Base-by-base conservation (phyloP, 257 asterid genomes). In the Verbena officinalis region DNA sequence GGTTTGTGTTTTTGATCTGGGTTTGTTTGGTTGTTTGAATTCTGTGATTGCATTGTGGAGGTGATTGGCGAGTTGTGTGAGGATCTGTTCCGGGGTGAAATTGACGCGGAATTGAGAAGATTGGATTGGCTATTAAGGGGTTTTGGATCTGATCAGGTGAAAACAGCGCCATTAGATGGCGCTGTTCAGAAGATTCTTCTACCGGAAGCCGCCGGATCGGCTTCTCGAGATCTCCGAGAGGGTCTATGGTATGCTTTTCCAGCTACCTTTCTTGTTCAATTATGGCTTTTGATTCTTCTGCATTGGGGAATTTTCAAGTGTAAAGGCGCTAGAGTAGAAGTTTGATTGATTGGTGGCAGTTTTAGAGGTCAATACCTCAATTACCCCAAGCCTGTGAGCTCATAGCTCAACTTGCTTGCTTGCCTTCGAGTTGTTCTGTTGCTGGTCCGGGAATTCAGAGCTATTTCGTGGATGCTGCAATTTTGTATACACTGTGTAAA, bases 161-260 rank as follows among this genome's bases (percentile, higher is more conserved):
- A 71, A 84, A 89, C 98, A 85, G 98, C 97, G 97, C 98, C 97
- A 82, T 75, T 78, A 63, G 71, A 94, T 94, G 99, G 98, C 99
- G 98, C 96, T 94, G 98, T 88, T 94, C 84, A 80, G 98, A 74
- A 84, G 98, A 50, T 88, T 94, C 90, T 94, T 94, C 70, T 88
- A 94, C 64, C 73, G 96, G 81, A 94, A 94, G 91, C 99, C 99
- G 52, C 99, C 99, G 42, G 99, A 94, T 84, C 95, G 98, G 83
- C 99, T 94, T 74, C 95, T 94, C 17, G 98, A 94, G 87, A 94
- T 94, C 78, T 91, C 96, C 38, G 99, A 94, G 77, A 80, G 98
- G 84, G 99, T 94, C 62, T 94, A 90, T 46, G 99, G 99, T 94
- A 86, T 39, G 95, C 30, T 4, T 48, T 10, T 33, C 42, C 42